Evolutionary conservation across 139 green algal species (phyloP), one percentile per base, ranked within the genome.

Genomic region (Astrephomene gubernaculifera): DNA sequence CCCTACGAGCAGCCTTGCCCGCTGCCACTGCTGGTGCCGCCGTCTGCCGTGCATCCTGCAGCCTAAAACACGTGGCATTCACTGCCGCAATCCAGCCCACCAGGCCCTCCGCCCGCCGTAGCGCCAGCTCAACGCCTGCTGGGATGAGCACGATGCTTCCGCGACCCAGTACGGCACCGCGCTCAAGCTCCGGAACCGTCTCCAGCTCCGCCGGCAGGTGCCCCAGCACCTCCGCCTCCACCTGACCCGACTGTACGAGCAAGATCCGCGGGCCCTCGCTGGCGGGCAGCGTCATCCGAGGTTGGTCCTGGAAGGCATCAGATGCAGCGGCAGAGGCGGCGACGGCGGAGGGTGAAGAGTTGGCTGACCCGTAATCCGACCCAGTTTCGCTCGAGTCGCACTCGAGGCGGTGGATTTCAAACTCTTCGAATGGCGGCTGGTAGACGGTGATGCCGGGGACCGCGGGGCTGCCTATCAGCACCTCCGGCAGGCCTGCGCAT

Each of bases 361-460:
- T n/a, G n/a, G n/a, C n/a, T n/a, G n/a, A n/a, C n/a, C n/a, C n/a
- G n/a, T n/a, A n/a, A n/a, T 43, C 71, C 41, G 49, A 63, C 3
- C 81, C 83, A 8, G 65, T 57, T 3, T 87, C 75, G 21, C 6
- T 39, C 27, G 60, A 31, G 8, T 36, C 61, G 61, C 41, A 45
- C 24, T 79, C n/a, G 29, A 94, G 73, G 3, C 43, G 69, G 31
- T 88, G 85, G 27, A 98, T 86, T 86, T 98, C 93, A 85, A 98
- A 98, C 89, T 98, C 96, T 1, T 98, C 96, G 80, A 98, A 97
- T 25, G 96, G 95, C 14, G 96, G 96, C n/a, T 73, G 83, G 90
- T 97, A 99, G 24, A 89, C 45, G 14, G 49, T 86, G 19, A 89
- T 90, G 74, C 29, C 88, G 83, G 8, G 89, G 85, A 71, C 31